phyloP scores from a whole-genome alignment of 1,139 yeast species.

The Saccharomycopsis hybrid region DNA sequence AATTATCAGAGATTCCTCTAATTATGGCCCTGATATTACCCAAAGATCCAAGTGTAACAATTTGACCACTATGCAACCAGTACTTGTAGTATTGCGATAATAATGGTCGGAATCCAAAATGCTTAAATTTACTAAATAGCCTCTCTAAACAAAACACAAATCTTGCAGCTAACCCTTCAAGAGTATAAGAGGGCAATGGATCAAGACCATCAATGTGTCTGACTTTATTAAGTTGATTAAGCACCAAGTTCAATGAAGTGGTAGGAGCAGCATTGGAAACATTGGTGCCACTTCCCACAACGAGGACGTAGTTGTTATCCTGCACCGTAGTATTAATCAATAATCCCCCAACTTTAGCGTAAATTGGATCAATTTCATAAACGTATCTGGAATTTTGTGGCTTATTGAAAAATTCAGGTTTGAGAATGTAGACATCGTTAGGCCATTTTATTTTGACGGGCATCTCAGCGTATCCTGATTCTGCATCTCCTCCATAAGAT shows the following conservation, averaged over 20 bases:
- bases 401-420: constrained; percentile 41
- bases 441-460: constrained; percentile 95
- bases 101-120: constrained; percentile 54
- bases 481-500: constrained; percentile 45
- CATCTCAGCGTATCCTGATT: constrained; percentile 57
- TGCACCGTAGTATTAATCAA: constrained; percentile 72
- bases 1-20: constrained; percentile 75
- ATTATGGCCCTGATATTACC: constrained; percentile 55
- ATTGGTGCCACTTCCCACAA: constrained; percentile 85
- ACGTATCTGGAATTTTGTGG: constrained; percentile 21
- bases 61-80: constrained; percentile 81
- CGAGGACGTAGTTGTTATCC: constrained; percentile 47
- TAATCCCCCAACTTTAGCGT: constrained; percentile 78
- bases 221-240: constrained; percentile 50
- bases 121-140: constrained; percentile 52
- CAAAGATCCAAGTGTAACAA: constrained; percentile 43
- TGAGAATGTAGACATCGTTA: constrained; percentile 76
- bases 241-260: constrained; percentile 71
- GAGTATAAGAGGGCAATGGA: constrained; percentile 43
- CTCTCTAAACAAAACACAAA: constrained; percentile 59
- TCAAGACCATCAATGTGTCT: constrained; percentile 37
- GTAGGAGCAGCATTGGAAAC: constrained; percentile 87
- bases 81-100: constrained; percentile 67
- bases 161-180: constrained; percentile 66
- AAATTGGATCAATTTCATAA: constrained; percentile 40